Base-by-base conservation (phyloP, 768 basidiomycete species). In the Rickenella mellea region DNA sequence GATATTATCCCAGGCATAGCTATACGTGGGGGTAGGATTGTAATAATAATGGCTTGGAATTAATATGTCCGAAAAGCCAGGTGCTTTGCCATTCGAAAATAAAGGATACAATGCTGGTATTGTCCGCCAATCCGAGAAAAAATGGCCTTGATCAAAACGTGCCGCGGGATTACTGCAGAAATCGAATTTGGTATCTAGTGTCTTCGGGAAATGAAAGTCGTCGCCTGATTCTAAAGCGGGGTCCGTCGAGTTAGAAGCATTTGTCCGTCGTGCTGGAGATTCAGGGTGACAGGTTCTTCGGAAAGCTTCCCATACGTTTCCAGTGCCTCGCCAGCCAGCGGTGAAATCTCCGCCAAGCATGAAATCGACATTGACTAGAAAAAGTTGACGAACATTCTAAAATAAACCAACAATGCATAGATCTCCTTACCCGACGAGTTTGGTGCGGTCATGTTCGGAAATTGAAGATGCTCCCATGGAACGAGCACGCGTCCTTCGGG, bases 1-100 rank as follows among this genome's bases (percentile, higher is more conserved):
- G 17, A 82, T 68, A 0, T 80, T 65, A 55, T 96, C 89, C 84
- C 88, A 97, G 0, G 80, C 92, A 46, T 94, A 97, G 1, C 91
- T 91, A 52, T 94, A 93, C 42, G 78, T 62, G 35, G 72, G 66
- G 11, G 83, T 89, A 42, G 80, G 80, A 9, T 82, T 83, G 53
- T 88, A 89, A 59, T 99, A 98, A 57, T 99, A 98, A 59, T 98
- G 92, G 46, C 88, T 92, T 0, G 96, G 94, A 48, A 98, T 91
- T 43, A 86, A 71, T 51, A 99, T 87, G 55, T 98, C 96, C 48
- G 78, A 65, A 57, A 83, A 97, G 0, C 96, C 91, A 28, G 68
- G 67, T 0, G 83, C 80, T 54, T 84, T 90, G 0, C 91, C 87
- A 2, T 93, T 92, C 2, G 90, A 92, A 62, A 99, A 86, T 20